Evolutionary conservation across 108 stramenopile species (phyloP).

Genomic region (Cyclotella atomus): DNA sequence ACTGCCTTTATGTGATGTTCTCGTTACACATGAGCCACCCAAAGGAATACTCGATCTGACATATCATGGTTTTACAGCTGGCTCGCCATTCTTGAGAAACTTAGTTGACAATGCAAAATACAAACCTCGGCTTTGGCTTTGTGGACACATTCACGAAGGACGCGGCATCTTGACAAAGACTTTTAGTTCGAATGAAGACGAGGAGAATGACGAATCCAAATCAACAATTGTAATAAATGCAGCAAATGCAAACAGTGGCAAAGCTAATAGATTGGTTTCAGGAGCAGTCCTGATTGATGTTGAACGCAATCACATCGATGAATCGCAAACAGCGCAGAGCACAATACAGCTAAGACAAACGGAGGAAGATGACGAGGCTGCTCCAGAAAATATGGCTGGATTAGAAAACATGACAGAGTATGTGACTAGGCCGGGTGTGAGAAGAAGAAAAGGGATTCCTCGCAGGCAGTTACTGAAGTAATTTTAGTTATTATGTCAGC

Average conservation of each 20-base stretch:
- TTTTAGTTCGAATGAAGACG: constrained; percentile 28
- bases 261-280: constrained; percentile 58
- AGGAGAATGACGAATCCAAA: too few relatives aligned
- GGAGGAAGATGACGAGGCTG: constrained; percentile 4
- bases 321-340: constrained; percentile 19
- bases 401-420: constrained; percentile 30
- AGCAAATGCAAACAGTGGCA: constrained; percentile 75
- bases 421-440: constrained; percentile 35
- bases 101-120: constrained; percentile 39
- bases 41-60: constrained; percentile 61
- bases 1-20: constrained; percentile 58
- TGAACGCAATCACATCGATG: constrained; percentile 27
- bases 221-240: constrained; percentile 79
- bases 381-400: background rate
- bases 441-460: constrained; percentile 41
- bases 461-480: constrained; percentile 9
- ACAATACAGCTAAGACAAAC: constrained; percentile 18
- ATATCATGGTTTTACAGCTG: constrained; percentile 61
- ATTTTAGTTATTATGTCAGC: too few relatives aligned
- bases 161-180: constrained; percentile 46
- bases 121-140: constrained; percentile 66
- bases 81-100: constrained; percentile 53
- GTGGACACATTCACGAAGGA: constrained; percentile 83
- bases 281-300: constrained; percentile 66
- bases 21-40: constrained; percentile 75